These are phyloP conservation scores for Pneumocystis carinii DNA, from an alignment of 1,139 yeast genomes.

Conservation along the genomic window DNA sequence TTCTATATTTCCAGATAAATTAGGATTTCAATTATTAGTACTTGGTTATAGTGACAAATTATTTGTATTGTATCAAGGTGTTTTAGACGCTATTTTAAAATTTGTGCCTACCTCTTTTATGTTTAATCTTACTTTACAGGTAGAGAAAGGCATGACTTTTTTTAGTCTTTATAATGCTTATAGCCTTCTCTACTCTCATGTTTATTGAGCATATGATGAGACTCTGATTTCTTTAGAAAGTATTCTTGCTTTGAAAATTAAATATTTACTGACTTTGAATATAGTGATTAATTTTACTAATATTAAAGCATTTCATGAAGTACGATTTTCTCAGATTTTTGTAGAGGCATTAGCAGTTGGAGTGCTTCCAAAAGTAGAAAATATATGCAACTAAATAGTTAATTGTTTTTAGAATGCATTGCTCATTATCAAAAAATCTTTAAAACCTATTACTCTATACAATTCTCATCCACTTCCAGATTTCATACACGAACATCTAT, in stretches of 20 bases:
- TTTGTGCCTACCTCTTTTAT: not conserved
- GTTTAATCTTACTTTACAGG: too few species aligned
- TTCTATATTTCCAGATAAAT: not conserved
- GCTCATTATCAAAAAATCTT: not conserved
- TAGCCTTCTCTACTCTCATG: not conserved
- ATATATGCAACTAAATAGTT: not conserved
- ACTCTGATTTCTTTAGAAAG: not conserved
- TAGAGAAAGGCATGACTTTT: too few species aligned
- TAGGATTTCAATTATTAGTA: not conserved
- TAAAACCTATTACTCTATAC: not conserved
- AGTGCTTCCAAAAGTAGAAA: not conserved
- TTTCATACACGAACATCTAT: conserved; percentile 36
- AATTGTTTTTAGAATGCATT: not conserved
- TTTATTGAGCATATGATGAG: not conserved
- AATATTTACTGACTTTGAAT: not conserved
- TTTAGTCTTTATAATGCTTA: not conserved
- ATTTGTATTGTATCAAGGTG: not conserved
- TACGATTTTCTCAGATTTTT: not conserved
- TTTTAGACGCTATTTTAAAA: not conserved
- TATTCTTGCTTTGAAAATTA: not conserved
- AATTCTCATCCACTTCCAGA: conserved; percentile 25
- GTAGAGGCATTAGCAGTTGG: not conserved
- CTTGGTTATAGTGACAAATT: not conserved
- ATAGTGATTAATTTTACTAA: not conserved
- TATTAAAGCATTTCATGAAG: not conserved